phyloP scores from a whole-genome alignment of 805 yeast species.

The Isabelozyma pseudorhagii region DNA sequence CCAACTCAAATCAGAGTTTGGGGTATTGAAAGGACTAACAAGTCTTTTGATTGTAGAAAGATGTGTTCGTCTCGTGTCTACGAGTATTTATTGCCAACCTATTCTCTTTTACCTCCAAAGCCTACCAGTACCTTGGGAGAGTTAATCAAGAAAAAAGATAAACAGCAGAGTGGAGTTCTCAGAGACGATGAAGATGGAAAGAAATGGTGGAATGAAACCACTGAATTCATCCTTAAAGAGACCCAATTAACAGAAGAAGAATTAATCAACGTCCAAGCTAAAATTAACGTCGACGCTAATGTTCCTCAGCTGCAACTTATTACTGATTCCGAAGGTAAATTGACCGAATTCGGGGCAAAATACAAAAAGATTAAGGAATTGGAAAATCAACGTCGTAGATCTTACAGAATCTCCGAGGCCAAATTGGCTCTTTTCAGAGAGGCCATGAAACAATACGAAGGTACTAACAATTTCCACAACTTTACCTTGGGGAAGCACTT shows the following conservation, averaged over 20 bases:
- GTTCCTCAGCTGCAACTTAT: background rate
- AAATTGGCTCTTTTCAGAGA: conserved; percentile 62
- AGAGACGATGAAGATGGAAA: conserved; percentile 66
- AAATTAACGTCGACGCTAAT: background rate
- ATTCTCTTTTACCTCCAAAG: conserved; percentile 86
- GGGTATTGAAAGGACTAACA: conserved; percentile 88
- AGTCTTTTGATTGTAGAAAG: conserved; percentile 90
- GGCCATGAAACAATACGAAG: conserved; percentile 71
- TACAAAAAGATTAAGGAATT: conserved; percentile 54
- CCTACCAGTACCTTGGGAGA: conserved; percentile 66
- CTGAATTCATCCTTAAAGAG: conserved; percentile 20
- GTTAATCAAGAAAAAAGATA: conserved; percentile 52
- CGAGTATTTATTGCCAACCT: conserved; percentile 91
- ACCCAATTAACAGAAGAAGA: conserved; percentile 19
- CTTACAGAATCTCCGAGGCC: conserved; percentile 60
- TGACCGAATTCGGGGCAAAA: conserved; percentile 32
- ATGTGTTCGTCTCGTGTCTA: conserved; percentile 95
- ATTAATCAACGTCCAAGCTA: conserved; percentile 10
- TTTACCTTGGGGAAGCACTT: conserved; percentile 78
- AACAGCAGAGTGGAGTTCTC: conserved; percentile 54
- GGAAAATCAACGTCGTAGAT: conserved; percentile 66
- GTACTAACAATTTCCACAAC: conserved; percentile 90
- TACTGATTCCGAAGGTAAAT: conserved; percentile 32
- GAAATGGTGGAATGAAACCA: conserved; percentile 66
- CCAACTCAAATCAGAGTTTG: conserved; percentile 90